Base-by-base conservation (phyloP, 2,329 filamentous ascomycete species). In the Botrytis byssoidea region DNA sequence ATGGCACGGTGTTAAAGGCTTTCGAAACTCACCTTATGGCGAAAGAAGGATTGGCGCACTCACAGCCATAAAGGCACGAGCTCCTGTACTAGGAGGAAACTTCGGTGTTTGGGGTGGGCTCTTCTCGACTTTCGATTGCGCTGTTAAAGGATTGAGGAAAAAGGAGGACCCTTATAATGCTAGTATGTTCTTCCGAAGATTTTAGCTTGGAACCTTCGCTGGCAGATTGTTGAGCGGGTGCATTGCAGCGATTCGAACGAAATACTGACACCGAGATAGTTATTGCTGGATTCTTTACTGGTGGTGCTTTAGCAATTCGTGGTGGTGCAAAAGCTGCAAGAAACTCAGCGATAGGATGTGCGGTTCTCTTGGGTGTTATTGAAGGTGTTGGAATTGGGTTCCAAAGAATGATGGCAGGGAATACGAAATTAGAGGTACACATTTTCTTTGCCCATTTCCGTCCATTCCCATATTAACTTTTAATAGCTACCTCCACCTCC, bases 91-190 rank as follows among this genome's bases (percentile, higher is more conserved):
- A 66, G 96, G 96, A 81, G 96, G 96, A 81, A 99, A 99, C 87
- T 99, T 98, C 80, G 95, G 95, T 80, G 94, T 97, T 73, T 98
- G 96, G 95, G 95, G 96, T 82, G 96, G 96, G 78, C 86, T 98
- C 74, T 98, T 98, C 87, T 94, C 91, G 79, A 97, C 94, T 75
- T 98, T 95, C 81, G 96, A 99, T 85, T 99, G 96, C 86, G 93
- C 95, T 35, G 93, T 98, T 76, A 99, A 98, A 88, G 95, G 95
- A 74, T 86, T 95, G 73, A 87, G 94, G 77, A 93, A 96, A 88
- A 98, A 98, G 91, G 96, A 99, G 84, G 96, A 98, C 83, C 94
- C 96, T 22, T 98, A 94, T 86, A 98, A 98, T 85, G 94, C 95
- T 80, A 98, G 85, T 87, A 84, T 66, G 86, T 75, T 29, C 18